phyloP scores from a whole-genome alignment of 139 green algal species.

The Zygnema cylindricum region DNA sequence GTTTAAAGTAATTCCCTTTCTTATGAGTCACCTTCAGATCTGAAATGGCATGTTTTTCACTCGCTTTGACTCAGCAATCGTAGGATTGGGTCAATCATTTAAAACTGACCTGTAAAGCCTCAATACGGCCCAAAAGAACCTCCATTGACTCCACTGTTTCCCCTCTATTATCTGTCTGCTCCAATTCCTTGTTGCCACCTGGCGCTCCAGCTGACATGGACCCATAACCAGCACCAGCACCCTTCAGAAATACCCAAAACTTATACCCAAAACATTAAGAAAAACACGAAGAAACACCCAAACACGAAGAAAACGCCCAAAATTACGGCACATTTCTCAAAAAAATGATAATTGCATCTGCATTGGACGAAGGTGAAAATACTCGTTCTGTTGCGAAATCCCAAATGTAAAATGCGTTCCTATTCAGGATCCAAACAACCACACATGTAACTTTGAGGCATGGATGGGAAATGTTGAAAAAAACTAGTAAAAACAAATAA shows the following conservation, averaged over 20 bases:
- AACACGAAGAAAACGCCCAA: not conserved
- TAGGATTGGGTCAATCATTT: conserved; percentile 14
- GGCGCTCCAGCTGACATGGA: not conserved
- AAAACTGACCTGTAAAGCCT: conserved; percentile 29
- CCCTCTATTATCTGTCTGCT: not conserved
- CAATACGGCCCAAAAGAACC: conserved; percentile 12
- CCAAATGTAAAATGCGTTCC: no score
- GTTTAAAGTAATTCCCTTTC: not conserved
- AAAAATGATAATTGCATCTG: no score
- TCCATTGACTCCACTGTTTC: not conserved
- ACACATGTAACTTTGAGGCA: no score
- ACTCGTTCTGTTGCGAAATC: no score
- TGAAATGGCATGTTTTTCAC: no score
- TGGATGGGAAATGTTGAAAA: no score
- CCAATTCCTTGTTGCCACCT: not conserved
- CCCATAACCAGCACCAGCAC: not conserved
- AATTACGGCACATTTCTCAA: no score
- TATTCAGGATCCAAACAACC: no score
- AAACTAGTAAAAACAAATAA: no score
- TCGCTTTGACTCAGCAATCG: no score
- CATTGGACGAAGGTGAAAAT: no score
- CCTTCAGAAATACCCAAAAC: not conserved
- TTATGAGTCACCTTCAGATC: not conserved
- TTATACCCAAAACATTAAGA: not conserved
- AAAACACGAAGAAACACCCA: not conserved